Conservation (phyloP, 345 rosid species). For the Populus euphratica region DNA sequence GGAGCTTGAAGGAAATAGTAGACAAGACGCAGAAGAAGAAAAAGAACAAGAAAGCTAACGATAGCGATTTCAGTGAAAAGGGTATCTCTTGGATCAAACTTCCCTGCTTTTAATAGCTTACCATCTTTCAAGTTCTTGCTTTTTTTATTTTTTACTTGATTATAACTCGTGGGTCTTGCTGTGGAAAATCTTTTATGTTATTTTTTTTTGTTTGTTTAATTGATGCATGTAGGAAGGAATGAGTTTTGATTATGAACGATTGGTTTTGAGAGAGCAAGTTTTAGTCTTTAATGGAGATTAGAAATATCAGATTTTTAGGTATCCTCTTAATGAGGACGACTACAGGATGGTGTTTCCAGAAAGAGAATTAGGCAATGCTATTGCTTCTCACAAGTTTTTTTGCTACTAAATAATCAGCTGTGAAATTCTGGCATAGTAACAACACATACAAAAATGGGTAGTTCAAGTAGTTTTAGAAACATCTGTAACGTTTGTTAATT, state of each 20-base stretch:
- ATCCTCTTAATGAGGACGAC: neutral
- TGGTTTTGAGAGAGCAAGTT: neutral
- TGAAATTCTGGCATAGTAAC: neutral
- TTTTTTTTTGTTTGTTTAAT: neutral
- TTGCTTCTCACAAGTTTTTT: neutral
- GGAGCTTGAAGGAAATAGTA: constrained; percentile 5
- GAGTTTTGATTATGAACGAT: neutral
- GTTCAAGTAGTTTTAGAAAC: neutral
- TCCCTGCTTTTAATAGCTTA: neutral
- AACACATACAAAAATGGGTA: neutral
- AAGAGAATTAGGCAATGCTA: neutral
- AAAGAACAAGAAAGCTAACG: neutral
- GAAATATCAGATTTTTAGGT: neutral
- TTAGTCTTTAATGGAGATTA: neutral
- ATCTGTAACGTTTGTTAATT: neutral
- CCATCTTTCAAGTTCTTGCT: neutral
- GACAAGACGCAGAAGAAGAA: neutral
- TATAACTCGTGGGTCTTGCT: neutral
- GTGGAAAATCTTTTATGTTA: neutral
- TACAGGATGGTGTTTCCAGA: neutral
- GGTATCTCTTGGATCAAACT: neutral
- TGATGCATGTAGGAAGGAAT: neutral
- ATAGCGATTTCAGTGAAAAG: neutral
- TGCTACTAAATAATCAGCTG: neutral
- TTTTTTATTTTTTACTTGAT: neutral